Evolutionary conservation across 2,329 filamentous ascomycete species (phyloP).

Genomic region (Trichoderma arundinaceum): DNA sequence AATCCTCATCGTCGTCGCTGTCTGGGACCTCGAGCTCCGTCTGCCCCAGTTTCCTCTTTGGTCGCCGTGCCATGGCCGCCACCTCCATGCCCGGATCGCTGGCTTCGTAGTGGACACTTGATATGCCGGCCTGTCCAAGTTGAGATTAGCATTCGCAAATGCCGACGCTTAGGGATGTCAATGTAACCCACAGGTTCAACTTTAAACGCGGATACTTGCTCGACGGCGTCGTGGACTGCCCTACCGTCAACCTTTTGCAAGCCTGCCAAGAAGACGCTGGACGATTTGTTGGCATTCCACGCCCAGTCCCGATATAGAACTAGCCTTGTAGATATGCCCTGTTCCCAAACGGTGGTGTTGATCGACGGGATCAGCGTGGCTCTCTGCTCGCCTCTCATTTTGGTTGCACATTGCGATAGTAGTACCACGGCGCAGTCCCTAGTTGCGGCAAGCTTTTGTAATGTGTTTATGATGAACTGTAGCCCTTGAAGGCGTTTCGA

Average conservation of each 20-base stretch:
- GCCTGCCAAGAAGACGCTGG: conserved; percentile 63
- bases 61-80: conserved; percentile 41
- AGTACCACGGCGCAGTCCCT: conserved; percentile 75
- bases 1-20: conserved; percentile 71
- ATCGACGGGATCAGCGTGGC: conserved; percentile 78
- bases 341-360: conserved; percentile 79
- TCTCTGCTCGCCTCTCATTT: conserved; percentile 68
- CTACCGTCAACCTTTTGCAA: conserved; percentile 69
- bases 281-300: conserved; percentile 53
- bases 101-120: conserved; percentile 49
- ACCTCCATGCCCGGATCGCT: conserved; percentile 46
- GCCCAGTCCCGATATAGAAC: conserved; percentile 81
- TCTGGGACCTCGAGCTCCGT: conserved; percentile 65
- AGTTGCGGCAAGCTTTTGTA: conserved; percentile 77
- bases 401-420: conserved; percentile 82
- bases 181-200: conserved; percentile 51
- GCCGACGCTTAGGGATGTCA: conserved; percentile 30
- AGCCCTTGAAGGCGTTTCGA: conserved; percentile 58
- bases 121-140: conserved; percentile 51
- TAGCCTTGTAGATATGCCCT: conserved; percentile 72
- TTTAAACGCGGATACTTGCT: conserved; percentile 56
- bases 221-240: conserved; percentile 47
- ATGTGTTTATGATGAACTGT: conserved; percentile 68
- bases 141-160: conserved; percentile 37
- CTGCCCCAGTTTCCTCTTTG: conserved; percentile 68